Base-by-base conservation (phyloP, 2,329 filamentous ascomycete genomes). In the Botrytis fragariae region DNA sequence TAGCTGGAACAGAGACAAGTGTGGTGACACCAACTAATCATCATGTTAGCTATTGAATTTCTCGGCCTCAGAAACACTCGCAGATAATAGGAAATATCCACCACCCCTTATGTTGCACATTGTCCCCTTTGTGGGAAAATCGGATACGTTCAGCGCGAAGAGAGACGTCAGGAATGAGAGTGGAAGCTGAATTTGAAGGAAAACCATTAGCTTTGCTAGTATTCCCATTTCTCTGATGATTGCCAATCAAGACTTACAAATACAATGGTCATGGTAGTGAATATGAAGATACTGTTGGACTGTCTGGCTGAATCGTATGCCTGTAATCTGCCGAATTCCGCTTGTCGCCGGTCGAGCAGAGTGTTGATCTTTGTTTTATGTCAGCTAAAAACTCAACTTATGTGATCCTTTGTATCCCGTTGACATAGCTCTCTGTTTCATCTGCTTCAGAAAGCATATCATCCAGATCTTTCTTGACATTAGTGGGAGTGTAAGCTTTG, bases 401-500 rank as follows among this genome's bases (percentile, higher is more conserved):
- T 94, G 93, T 93, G 90, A 73, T 86, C 83, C 97, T 93, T 82
- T 35, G 57, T 75, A 90, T 91, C 75, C 93, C 91, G 20, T 78
- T 77, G 48, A 79, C 77, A 62, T 79, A 77, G 29, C 75, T 63
- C 59, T 78, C 76, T 32, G 74, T 76, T 3, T 75, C 73, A 22
- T 79, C 75, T 1, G 72, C 72, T 61, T 78, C 78, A 1, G 63
- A 65, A 44, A 77, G 48, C 45, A 77, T 77, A 2, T 76, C 75
- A 12, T 72, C 63, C 32, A 78, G 77, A 5, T 75, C 60, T 44
- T 77, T 78, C 67, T 79, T 79, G 35, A 79, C 72, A 42, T 78
- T 76, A 25, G 73, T 63, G 39, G 77, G 78, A 2, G 72, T 77
- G 70, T 60, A 77, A 74, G 20, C 76, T 76, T n/a, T 59, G n/a